A percentile compares a stretch with the other conserved stretches of the same genome.
phyloP scores from a whole-genome alignment of 2,329 filamentous ascomycete species.

The Metarhizium guizhouense region DNA sequence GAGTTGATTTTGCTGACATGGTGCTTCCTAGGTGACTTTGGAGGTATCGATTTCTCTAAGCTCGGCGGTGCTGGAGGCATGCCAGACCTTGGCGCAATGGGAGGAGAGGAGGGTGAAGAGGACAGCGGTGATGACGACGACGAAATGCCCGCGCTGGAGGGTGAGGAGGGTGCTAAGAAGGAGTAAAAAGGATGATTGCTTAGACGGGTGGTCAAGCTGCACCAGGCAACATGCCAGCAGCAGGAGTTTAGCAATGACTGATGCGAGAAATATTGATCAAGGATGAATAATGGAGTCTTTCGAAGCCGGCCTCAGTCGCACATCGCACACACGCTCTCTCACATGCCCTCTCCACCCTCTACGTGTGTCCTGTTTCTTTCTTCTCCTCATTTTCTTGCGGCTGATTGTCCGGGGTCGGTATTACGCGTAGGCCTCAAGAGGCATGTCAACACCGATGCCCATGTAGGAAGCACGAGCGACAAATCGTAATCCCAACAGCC shows the following conservation, averaged over 20 bases:
- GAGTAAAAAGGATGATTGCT: conserved; percentile 18
- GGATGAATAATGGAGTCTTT: not conserved
- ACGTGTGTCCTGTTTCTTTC: no score
- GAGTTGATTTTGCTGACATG: not conserved
- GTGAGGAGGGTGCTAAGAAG: conserved; percentile 30
- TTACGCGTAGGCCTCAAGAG: no score
- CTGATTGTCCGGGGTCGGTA: not conserved
- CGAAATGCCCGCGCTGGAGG: conserved; percentile 76
- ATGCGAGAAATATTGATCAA: conserved; percentile 1
- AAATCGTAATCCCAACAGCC: not conserved
- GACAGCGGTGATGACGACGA: conserved; percentile 59
- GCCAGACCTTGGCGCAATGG: conserved; percentile 33
- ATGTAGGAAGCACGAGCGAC: not conserved
- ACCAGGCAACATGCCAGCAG: not conserved
- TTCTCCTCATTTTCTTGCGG: not conserved
- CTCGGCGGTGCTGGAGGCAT: conserved; percentile 48
- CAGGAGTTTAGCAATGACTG: not conserved
- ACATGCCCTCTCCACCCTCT: not conserved
- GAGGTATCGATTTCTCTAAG: conserved; percentile 91
- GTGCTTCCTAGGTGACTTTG: conserved; percentile 57
- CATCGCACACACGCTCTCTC: not conserved
- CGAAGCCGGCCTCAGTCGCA: not conserved
- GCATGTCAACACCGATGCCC: no score
- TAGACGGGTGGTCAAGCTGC: not conserved
- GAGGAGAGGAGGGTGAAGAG: conserved; percentile 30